Percentiles rank a stretch among this genome's conserved stretches.
Evolutionary conservation across 306 rosid species (phyloP).

Genomic region (Vigna mungo): DNA sequence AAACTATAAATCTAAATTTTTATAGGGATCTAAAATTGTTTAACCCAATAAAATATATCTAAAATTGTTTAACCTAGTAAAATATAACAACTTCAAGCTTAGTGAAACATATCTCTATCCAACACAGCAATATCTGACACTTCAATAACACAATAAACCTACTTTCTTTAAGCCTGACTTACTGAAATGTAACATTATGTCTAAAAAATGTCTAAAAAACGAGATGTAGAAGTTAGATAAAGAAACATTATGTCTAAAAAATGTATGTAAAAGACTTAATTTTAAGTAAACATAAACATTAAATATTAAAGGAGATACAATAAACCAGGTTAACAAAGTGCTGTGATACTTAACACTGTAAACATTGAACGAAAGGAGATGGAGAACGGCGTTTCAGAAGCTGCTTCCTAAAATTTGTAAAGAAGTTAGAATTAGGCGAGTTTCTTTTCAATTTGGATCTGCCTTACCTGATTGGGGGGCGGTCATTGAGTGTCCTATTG

Average conservation of each 20-base stretch:
- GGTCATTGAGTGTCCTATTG: not conserved
- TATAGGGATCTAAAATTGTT: too few relatives aligned
- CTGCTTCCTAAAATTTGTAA: not conserved
- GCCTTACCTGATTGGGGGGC: not conserved
- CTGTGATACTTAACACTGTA: not conserved
- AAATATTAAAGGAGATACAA: conserved; percentile 4
- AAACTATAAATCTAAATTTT: too few relatives aligned
- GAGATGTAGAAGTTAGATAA: not conserved
- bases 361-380: not conserved
- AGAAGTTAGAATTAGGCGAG: not conserved
- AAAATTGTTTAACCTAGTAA: too few relatives aligned
- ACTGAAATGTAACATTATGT: not conserved
- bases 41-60: too few relatives aligned
- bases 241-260: not conserved
- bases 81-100: not conserved
- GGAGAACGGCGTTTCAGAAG: not conserved
- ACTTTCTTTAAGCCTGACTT: not conserved
- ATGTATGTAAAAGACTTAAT: not conserved
- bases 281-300: conserved; percentile 2
- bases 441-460: not conserved
- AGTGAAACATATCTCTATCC: conserved; percentile 5
- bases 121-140: too few relatives aligned
- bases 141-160: not conserved
- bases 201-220: not conserved
- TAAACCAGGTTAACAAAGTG: not conserved